Conservation (phyloP, 768 basidiomycete species). For the Gautieria morchelliformis region DNA sequence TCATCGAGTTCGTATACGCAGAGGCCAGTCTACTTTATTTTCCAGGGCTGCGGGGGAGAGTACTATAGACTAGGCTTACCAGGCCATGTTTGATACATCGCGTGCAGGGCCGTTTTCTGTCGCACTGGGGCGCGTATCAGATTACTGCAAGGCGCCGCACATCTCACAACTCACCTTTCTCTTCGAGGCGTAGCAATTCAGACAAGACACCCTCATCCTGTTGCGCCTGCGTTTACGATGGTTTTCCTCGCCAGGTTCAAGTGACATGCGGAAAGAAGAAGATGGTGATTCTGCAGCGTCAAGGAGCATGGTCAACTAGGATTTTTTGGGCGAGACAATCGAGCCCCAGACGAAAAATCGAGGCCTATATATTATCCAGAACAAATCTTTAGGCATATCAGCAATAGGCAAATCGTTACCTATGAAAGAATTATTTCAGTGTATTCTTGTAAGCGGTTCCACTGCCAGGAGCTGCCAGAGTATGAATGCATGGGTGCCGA, state of each 20-base stretch:
- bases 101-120: slow-evolving; percentile 85
- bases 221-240: slow-evolving; percentile 76
- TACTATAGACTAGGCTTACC: slow-evolving; percentile 29
- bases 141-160: slow-evolving; percentile 10
- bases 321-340: background rate
- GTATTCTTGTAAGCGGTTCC: background rate
- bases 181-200: slow-evolving; percentile 91
- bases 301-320: background rate
- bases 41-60: slow-evolving; percentile 7
- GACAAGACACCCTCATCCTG: slow-evolving; percentile 79
- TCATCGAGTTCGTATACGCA: slow-evolving; percentile 95
- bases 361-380: background rate
- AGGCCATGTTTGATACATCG: slow-evolving; percentile 84
- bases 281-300: background rate
- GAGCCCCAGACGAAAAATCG: background rate
- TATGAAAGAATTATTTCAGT: background rate
- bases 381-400: background rate
- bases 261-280: background rate
- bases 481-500: background rate
- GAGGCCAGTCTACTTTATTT: slow-evolving; percentile 61
- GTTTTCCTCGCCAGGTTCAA: slow-evolving; percentile 18
- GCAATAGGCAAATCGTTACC: background rate
- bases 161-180: slow-evolving; percentile 49
- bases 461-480: background rate
- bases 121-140: slow-evolving; percentile 48